phyloP scores from a whole-genome alignment of 2,329 filamentous ascomycete genomes.

The Fusarium clavum region DNA sequence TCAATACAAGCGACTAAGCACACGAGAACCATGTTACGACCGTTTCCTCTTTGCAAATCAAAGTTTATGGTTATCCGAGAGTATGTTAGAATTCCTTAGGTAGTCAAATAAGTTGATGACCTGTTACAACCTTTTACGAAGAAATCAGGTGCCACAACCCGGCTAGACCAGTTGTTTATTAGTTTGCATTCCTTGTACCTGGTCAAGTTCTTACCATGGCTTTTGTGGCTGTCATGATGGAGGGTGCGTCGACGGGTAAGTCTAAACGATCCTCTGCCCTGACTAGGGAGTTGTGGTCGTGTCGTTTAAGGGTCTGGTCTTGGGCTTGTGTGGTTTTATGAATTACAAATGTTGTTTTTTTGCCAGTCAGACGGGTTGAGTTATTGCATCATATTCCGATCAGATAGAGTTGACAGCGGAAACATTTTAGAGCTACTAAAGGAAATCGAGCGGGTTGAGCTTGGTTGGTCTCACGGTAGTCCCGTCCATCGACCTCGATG shows the following conservation, averaged over 20 bases:
- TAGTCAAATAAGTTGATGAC: conserved; percentile 10
- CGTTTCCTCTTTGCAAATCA: conserved; percentile 1
- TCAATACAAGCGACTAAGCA: conserved; percentile 46
- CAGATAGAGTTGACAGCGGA: neutral
- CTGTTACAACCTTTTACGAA: conserved; percentile 12
- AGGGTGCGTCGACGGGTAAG: neutral
- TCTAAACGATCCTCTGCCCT: neutral
- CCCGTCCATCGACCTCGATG: neutral
- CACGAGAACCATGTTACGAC: conserved; percentile 43
- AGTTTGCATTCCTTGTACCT: conserved; percentile 30
- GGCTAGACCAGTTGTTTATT: conserved; percentile 6
- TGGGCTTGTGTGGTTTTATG: neutral
- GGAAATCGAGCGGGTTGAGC: neutral
- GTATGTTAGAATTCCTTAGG: conserved; percentile 8
- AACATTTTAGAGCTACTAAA: neutral
- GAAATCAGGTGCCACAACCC: conserved; percentile 18
- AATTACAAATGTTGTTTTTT: neutral
- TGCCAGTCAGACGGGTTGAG: neutral
- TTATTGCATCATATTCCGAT: neutral
- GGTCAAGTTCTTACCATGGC: conserved; percentile 6
- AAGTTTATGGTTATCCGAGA: conserved; percentile 21
- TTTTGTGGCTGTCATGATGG: conserved; percentile 14
- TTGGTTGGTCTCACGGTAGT: neutral
- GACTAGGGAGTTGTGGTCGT: neutral
- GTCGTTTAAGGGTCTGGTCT: neutral